Conservation (phyloP, 805 yeast genomes). For the Komagataella phaffii region DNA sequence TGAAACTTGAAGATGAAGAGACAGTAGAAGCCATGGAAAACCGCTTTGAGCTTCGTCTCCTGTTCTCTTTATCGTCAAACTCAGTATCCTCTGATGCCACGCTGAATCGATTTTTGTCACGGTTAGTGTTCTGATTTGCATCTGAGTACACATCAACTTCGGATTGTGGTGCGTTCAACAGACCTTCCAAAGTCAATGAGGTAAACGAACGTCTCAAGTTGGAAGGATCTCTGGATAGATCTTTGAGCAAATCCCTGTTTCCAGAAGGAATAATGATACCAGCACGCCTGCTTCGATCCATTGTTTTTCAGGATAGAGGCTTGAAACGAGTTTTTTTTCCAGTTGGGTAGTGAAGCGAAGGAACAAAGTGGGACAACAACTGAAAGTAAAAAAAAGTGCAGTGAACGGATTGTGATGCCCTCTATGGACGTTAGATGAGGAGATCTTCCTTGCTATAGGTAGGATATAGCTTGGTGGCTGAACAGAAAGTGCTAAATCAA, state of each 20-base stretch:
- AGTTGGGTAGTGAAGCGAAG: neutral
- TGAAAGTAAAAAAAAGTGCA: neutral
- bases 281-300: neutral
- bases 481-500: neutral
- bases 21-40: slow-evolving; percentile 8
- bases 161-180: neutral
- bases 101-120: neutral
- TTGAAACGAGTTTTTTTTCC: neutral
- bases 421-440: neutral
- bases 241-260: neutral
- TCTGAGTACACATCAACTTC: neutral
- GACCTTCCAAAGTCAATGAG: neutral
- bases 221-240: neutral
- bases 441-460: neutral
- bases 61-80: neutral
- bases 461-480: neutral
- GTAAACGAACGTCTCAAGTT: neutral
- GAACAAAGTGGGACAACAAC: neutral
- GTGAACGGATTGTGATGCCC: neutral
- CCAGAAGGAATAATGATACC: neutral
- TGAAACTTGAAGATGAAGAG: slow-evolving; percentile 12
- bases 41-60: neutral
- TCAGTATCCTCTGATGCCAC: neutral
- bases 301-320: neutral
- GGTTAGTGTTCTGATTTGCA: neutral